Evolutionary conservation across 2,329 filamentous ascomycete genomes (phyloP).

Genomic region (Eutypa lata): DNA sequence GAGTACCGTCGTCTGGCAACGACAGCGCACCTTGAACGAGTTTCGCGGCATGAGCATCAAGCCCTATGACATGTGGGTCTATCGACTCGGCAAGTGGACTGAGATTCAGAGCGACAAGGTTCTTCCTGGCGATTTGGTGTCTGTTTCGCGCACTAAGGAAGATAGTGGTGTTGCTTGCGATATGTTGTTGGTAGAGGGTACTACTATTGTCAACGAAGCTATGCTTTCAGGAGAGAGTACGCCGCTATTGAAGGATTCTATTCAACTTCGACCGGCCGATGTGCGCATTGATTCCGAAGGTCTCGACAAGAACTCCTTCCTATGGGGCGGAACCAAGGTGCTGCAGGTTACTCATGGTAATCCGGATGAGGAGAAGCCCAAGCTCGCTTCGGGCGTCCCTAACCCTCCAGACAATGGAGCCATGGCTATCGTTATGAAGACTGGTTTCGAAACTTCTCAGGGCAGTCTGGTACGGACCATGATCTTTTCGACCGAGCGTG

Average conservation of each 20-base stretch:
- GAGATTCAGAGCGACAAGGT: conserved; percentile 89
- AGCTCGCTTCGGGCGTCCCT: conserved; percentile 72
- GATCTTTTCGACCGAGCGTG: conserved; percentile 98
- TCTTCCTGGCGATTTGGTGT: conserved; percentile 89
- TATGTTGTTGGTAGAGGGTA: conserved; percentile 91
- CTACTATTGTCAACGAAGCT: conserved; percentile 96
- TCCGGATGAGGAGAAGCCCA: conserved; percentile 68
- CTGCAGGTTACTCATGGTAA: conserved; percentile 90
- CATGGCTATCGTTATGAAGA: conserved; percentile 92
- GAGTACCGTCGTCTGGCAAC: conserved; percentile 98
- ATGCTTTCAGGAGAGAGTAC: conserved; percentile 99
- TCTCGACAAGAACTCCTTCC: conserved; percentile 92
- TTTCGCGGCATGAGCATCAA: conserved; percentile 99
- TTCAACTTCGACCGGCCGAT: conserved; percentile 83
- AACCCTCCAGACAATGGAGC: conserved; percentile 90
- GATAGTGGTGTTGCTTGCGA: conserved; percentile 96
- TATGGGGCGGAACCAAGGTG: conserved; percentile 97
- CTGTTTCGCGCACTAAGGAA: conserved; percentile 90
- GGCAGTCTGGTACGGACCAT: conserved; percentile 96
- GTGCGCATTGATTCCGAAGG: conserved; percentile 81
- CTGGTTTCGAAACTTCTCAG: conserved; percentile 97
- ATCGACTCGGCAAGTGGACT: conserved; percentile 81
- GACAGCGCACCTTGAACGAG: conserved; percentile 90
- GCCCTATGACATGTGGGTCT: conserved; percentile 92
- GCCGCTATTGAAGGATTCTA: conserved; percentile 90